Conservation (phyloP, 441 rosid genomes). For the Gossypium trilobum region DNA sequence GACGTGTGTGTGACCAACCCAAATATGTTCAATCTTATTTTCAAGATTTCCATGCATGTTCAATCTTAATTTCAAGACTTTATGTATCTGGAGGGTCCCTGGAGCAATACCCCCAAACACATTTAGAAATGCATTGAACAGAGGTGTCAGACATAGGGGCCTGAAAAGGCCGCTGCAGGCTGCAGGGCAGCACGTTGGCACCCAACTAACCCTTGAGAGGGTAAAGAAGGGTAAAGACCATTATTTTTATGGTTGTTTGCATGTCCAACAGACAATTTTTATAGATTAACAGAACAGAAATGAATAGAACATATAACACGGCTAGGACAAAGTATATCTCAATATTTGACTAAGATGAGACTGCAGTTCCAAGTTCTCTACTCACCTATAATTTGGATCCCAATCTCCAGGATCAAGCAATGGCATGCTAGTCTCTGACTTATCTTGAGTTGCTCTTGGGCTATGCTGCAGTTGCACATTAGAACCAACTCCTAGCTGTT, state of each 20-base stretch:
- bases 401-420: conserved; percentile 96
- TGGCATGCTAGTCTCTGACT: conserved; percentile 39
- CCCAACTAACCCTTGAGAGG: background rate
- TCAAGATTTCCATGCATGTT: too few relatives aligned
- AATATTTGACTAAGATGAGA: background rate
- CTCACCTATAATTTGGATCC: conserved; percentile 99
- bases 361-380: conserved; percentile 4
- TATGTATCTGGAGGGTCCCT: too few relatives aligned
- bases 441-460: conserved; percentile 43
- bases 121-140: too few relatives aligned
- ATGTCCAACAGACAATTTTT: background rate
- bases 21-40: too few relatives aligned
- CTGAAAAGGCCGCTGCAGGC: background rate
- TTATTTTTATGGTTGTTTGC: background rate
- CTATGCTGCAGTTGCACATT: conserved; percentile 36
- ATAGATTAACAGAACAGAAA: background rate
- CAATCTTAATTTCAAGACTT: too few relatives aligned
- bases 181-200: background rate
- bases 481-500: conserved; percentile 38
- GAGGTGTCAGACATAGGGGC: too few relatives aligned
- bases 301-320: background rate
- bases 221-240: background rate
- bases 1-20: too few relatives aligned
- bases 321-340: background rate
- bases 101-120: too few relatives aligned